Conservation (phyloP, 805 yeast species). For the Kodamaea leandrae region DNA sequence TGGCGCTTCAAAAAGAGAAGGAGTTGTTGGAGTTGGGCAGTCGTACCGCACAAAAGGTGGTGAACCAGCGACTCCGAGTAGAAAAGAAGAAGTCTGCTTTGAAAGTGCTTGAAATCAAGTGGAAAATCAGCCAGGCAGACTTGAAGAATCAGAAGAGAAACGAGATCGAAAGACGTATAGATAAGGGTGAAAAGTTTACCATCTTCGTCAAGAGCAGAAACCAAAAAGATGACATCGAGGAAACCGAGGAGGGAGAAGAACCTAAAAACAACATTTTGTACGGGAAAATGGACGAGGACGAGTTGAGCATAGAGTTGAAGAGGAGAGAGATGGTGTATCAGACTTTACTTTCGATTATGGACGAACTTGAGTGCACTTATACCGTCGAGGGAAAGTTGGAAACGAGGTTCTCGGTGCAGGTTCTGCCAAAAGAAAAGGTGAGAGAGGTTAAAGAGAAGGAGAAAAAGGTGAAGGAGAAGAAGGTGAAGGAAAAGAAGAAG, state of each 20-base stretch:
- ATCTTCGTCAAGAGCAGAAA: constrained; percentile 23
- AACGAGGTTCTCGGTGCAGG: constrained; percentile 22
- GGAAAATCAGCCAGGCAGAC: constrained; percentile 57
- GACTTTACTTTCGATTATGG: constrained; percentile 25
- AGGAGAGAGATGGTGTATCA: constrained; percentile 31
- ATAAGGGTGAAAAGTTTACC: constrained; percentile 41
- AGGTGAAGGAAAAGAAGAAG: constrained; percentile 16
- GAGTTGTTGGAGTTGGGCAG: constrained; percentile 36
- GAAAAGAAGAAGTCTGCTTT: constrained; percentile 39
- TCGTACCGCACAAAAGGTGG: constrained; percentile 26
- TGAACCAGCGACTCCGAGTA: constrained; percentile 26
- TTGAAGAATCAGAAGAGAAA: constrained; percentile 49
- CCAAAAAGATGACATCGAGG: constrained; percentile 17
- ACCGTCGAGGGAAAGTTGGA: constrained; percentile 28
- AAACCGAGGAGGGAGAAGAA: constrained; percentile 12
- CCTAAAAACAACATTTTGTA: constrained; percentile 1
- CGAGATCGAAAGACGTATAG: constrained; percentile 46
- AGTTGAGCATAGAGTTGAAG: constrained; percentile 17
- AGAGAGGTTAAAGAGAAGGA: constrained; percentile 11
- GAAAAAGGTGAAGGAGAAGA: constrained; percentile 12
- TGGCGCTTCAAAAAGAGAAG: constrained; percentile 31
- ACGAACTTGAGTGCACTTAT: constrained; percentile 28
- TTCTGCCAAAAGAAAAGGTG: constrained; percentile 13
- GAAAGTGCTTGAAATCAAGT: constrained; percentile 51
- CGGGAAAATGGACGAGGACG: constrained; percentile 13